phyloP scores from a whole-genome alignment of 345 rosid genomes.

The Sonneratia caseolaris region DNA sequence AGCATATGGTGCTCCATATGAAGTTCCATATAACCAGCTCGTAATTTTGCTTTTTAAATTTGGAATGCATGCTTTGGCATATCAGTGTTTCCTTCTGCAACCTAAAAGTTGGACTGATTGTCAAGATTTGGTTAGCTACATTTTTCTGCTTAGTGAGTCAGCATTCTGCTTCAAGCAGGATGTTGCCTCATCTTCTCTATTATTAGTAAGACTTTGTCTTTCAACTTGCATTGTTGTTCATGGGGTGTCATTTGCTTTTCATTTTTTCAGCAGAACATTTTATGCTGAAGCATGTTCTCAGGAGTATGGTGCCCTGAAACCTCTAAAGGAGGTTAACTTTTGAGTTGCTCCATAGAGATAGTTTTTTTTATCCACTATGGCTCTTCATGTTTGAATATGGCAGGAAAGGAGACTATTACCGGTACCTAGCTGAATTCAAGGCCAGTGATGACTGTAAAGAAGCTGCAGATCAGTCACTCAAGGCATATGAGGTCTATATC shows the following conservation, averaged over 20 bases:
- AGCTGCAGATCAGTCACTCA: slow-evolving; percentile 47
- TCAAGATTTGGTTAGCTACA: too few relatives aligned
- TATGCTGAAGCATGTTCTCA: neutral
- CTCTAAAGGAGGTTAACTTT: neutral
- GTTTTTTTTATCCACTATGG: neutral
- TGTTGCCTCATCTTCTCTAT: too few relatives aligned
- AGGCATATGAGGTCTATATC: slow-evolving; percentile 42
- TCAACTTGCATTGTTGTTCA: too few relatives aligned
- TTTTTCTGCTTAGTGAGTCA: too few relatives aligned
- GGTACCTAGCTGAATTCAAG: slow-evolving; percentile 47
- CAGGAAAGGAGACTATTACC: slow-evolving; percentile 55
- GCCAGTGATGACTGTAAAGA: slow-evolving; percentile 34
- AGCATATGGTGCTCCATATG: too few relatives aligned
- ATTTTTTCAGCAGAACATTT: neutral
- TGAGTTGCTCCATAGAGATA: neutral
- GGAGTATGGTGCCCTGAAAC: neutral
- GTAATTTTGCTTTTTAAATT: too few relatives aligned
- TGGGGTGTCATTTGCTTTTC: too few relatives aligned
- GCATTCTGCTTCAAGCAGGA: too few relatives aligned
- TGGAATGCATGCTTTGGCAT: neutral
- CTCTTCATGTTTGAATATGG: neutral
- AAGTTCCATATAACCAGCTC: too few relatives aligned
- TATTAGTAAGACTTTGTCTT: too few relatives aligned
- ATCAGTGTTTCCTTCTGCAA: neutral
- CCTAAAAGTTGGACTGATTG: too few relatives aligned